Evolutionary conservation across 768 basidiomycete species (phyloP).

Genomic region (Multifurca ochricompacta): DNA sequence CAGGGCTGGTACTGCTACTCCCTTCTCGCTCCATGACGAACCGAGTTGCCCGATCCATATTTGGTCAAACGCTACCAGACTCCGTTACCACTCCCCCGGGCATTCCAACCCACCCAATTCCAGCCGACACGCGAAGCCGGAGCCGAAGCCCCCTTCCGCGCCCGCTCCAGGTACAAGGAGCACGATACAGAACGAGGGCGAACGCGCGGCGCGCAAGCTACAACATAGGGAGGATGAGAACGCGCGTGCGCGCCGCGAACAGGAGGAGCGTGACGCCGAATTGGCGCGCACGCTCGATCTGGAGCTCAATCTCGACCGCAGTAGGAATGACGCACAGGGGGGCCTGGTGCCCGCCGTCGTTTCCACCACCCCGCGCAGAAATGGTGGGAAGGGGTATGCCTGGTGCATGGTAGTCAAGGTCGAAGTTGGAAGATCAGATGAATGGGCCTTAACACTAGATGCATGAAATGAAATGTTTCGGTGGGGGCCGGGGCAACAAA

Average conservation of each 20-base stretch:
- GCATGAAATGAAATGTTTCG: too few relatives aligned
- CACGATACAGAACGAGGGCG: background rate
- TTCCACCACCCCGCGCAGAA: background rate
- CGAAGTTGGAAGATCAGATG: too few relatives aligned
- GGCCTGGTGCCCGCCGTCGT: background rate
- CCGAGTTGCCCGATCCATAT: slow-evolving; percentile 38
- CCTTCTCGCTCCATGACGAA: slow-evolving; percentile 20
- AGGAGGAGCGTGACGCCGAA: slow-evolving; percentile 20
- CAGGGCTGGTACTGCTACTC: slow-evolving; percentile 22
- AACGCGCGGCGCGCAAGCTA: slow-evolving; percentile 8
- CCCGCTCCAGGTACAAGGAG: background rate
- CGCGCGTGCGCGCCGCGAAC: slow-evolving; percentile 10
- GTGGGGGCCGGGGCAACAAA: too few relatives aligned
- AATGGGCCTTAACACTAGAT: too few relatives aligned
- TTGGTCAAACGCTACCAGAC: slow-evolving; percentile 42
- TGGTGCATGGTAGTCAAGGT: background rate
- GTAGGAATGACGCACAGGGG: background rate
- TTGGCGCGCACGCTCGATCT: slow-evolving; percentile 19
- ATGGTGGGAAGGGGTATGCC: background rate
- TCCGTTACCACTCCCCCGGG: slow-evolving; percentile 41
- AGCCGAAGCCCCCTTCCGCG: background rate
- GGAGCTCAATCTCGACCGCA: slow-evolving; percentile 13
- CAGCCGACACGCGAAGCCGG: background rate
- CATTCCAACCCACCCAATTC: background rate
- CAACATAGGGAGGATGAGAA: slow-evolving; percentile 17